Evolutionary conservation across 2,329 filamentous ascomycete genomes (phyloP).

Genomic region (Cytospora mali): DNA sequence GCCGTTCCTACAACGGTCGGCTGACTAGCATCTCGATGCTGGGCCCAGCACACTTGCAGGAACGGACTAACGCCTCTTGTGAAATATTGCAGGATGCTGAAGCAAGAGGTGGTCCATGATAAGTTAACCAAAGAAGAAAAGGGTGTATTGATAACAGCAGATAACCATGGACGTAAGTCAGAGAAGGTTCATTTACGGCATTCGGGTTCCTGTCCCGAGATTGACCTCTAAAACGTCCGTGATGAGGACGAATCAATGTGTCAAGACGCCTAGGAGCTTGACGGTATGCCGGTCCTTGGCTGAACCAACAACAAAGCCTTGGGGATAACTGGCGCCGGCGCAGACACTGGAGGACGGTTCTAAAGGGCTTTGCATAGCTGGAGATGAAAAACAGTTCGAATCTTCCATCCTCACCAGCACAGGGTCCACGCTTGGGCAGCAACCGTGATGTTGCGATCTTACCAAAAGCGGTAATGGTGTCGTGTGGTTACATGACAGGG

Average conservation of each 20-base stretch:
- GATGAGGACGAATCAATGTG: conserved; percentile 14
- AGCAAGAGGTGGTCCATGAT: conserved; percentile 9
- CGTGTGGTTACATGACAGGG: conserved; percentile 25
- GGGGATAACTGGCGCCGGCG: conserved; percentile 14
- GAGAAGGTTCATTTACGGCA: conserved; percentile 3
- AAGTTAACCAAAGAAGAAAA: conserved; percentile 17
- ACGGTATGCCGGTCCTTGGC: conserved; percentile 8
- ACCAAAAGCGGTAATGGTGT: conserved; percentile 15
- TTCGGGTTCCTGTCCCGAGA: conserved; percentile 22
- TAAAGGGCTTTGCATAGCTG: not conserved
- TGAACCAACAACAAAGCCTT: conserved; percentile 6
- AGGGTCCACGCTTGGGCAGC: conserved; percentile 16
- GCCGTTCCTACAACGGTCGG: conserved; percentile 23
- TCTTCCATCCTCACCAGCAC: conserved; percentile 17
- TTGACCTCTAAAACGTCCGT: conserved; percentile 6
- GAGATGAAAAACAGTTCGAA: conserved; percentile 18
- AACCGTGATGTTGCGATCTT: conserved; percentile 8
- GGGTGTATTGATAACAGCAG: conserved; percentile 4
- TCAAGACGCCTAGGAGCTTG: not conserved
- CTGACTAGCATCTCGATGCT: conserved; percentile 22
- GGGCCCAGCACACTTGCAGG: conserved; percentile 22
- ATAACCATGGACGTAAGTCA: not conserved
- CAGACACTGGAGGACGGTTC: conserved; percentile 1
- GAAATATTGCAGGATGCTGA: conserved; percentile 20
- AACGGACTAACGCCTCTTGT: conserved; percentile 23